phyloP scores from a whole-genome alignment of 495 filamentous ascomycete genomes.

The Tirmania nivea region DNA sequence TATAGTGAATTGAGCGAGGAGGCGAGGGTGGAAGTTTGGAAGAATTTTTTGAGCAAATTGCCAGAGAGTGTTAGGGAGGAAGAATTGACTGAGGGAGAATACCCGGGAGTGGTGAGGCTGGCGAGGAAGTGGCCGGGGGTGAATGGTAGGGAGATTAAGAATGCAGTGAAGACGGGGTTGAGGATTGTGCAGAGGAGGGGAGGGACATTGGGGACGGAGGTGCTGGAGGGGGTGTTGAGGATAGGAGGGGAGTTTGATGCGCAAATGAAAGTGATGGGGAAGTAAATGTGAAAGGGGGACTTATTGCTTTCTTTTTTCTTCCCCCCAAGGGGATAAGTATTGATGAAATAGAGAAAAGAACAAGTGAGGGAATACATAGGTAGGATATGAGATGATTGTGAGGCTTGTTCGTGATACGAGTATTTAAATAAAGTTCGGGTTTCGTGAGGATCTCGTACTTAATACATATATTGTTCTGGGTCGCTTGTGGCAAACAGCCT shows the following conservation, averaged over 20 bases:
- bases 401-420: no score
- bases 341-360: no score
- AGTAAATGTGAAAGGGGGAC: no score
- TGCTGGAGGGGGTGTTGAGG: background rate
- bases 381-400: no score
- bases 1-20: conserved; percentile 9
- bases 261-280: background rate
- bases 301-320: no score
- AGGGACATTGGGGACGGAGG: background rate
- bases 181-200: background rate
- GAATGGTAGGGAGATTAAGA: background rate
- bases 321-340: no score
- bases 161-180: background rate
- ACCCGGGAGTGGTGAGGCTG: background rate
- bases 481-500: no score
- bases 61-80: background rate
- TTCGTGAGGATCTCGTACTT: no score
- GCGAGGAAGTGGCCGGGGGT: background rate
- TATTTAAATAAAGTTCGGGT: no score
- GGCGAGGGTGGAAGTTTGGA: conserved; percentile 1
- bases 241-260: background rate
- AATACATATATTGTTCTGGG: no score
- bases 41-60: background rate
- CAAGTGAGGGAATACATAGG: no score
- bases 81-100: background rate